Conservation (phyloP, 352 stramenopile species). For the Elongisporangium undulatum region DNA sequence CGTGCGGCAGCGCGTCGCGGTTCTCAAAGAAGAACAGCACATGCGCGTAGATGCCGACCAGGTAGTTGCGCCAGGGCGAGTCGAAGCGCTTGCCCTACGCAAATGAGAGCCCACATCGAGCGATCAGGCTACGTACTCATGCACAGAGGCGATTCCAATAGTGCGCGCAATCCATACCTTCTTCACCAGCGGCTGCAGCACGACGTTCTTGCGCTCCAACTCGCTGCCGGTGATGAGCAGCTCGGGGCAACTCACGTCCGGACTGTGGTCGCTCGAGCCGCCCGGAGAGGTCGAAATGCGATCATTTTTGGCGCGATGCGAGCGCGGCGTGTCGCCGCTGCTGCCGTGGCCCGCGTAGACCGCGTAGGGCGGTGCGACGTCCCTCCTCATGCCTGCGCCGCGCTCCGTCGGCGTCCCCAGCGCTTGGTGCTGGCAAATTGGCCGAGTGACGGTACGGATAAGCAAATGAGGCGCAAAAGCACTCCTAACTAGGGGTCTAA, state of each 20-base stretch:
- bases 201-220: slow-evolving; percentile 30
- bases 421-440: background rate
- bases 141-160: background rate
- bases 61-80: slow-evolving; percentile 49
- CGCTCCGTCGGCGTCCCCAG: background rate
- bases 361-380: background rate
- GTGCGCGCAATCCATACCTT: slow-evolving; percentile 17
- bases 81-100: slow-evolving; percentile 54
- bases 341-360: background rate
- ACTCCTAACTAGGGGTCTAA: background rate
- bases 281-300: background rate
- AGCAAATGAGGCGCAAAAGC: background rate
- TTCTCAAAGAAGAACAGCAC: slow-evolving; percentile 65
- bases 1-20: slow-evolving; percentile 39
- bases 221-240: slow-evolving; percentile 37
- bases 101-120: background rate
- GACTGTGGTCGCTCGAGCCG: slow-evolving; percentile 8
- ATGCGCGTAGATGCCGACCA: slow-evolving; percentile 56
- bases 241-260: slow-evolving; percentile 36
- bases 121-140: background rate
- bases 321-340: slow-evolving; percentile 1
- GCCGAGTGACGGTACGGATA: background rate
- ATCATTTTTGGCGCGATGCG: background rate
- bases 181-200: slow-evolving; percentile 46
- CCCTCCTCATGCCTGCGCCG: background rate